Evolutionary conservation across 2,329 filamentous ascomycete species (phyloP).

Genomic region (Talaromyces funiculosus): DNA sequence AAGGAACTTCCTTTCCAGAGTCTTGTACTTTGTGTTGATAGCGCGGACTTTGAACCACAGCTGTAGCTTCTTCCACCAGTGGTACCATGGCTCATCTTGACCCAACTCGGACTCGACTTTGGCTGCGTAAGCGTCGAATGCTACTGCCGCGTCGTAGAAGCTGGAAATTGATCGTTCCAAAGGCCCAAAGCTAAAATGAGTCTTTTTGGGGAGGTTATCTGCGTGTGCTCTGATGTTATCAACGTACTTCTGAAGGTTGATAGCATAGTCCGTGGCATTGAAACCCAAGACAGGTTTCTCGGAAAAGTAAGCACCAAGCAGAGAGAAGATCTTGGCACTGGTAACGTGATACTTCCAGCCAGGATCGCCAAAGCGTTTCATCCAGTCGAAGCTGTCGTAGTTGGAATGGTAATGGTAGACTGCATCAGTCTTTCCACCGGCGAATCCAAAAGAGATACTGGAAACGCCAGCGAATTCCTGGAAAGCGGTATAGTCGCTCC

Average conservation of each 20-base stretch:
- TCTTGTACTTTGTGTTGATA: constrained; percentile 78
- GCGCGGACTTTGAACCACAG: constrained; percentile 59
- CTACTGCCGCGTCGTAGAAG: constrained; percentile 44
- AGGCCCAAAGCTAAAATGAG: constrained; percentile 37
- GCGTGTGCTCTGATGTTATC: constrained; percentile 26
- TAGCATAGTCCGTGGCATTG: constrained; percentile 59
- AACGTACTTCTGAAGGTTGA: constrained; percentile 46
- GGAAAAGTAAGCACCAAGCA: constrained; percentile 57
- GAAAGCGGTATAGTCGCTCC: constrained; percentile 70
- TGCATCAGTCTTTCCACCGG: constrained; percentile 36
- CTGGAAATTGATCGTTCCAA: constrained; percentile 47
- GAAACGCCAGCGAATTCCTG: constrained; percentile 66
- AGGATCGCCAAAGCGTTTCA: constrained; percentile 68
- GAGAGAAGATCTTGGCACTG: constrained; percentile 60
- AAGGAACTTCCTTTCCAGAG: constrained; percentile 73
- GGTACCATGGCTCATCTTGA: constrained; percentile 68
- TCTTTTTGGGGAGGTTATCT: constrained; percentile 20
- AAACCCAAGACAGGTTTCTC: constrained; percentile 60
- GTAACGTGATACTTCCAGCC: constrained; percentile 56
- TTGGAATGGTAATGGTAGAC: constrained; percentile 76
- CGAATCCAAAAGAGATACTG: constrained; percentile 60
- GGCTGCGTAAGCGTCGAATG: constrained; percentile 49
- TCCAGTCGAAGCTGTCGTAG: constrained; percentile 81
- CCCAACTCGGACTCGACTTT: constrained; percentile 45
- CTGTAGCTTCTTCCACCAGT: constrained; percentile 61